Evolutionary conservation across 2,329 filamentous ascomycete genomes (phyloP).

Genomic region (Clathrospora elynae): DNA sequence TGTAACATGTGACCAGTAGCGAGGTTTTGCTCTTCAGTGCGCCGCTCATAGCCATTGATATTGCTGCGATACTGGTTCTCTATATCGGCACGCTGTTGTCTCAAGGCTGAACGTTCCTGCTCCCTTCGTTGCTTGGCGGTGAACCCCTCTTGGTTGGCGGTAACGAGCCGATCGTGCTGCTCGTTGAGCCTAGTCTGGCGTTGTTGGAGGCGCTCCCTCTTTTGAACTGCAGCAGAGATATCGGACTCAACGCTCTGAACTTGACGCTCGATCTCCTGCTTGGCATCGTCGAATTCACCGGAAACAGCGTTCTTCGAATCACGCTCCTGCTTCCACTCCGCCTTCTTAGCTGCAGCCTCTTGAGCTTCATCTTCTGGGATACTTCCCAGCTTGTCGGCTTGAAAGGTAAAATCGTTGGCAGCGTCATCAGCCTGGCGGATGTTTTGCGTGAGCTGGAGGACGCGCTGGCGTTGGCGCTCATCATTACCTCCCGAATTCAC

Average conservation of each 20-base stretch:
- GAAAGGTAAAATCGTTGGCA: slow-evolving; percentile 58
- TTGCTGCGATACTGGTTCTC: slow-evolving; percentile 48
- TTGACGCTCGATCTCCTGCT: slow-evolving; percentile 66
- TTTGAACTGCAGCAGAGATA: slow-evolving; percentile 65
- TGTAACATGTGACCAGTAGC: slow-evolving; percentile 45
- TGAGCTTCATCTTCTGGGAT: slow-evolving; percentile 67
- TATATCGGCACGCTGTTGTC: slow-evolving; percentile 41
- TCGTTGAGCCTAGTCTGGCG: slow-evolving; percentile 74
- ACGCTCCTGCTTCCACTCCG: slow-evolving; percentile 61
- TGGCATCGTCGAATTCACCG: slow-evolving; percentile 65
- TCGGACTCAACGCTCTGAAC: slow-evolving; percentile 68
- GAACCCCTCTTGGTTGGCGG: slow-evolving; percentile 69
- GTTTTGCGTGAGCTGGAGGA: slow-evolving; percentile 75
- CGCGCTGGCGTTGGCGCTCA: slow-evolving; percentile 75
- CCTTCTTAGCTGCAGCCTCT: slow-evolving; percentile 63
- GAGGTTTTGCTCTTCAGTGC: slow-evolving; percentile 47
- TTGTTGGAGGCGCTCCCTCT: slow-evolving; percentile 72
- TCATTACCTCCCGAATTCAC: slow-evolving; percentile 72
- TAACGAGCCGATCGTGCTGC: slow-evolving; percentile 71
- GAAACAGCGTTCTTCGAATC: slow-evolving; percentile 58
- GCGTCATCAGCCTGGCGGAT: slow-evolving; percentile 72
- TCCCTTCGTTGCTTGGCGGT: slow-evolving; percentile 62
- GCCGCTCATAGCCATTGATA: slow-evolving; percentile 47
- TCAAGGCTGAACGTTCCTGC: slow-evolving; percentile 48
- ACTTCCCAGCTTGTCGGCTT: slow-evolving; percentile 68